Evolutionary conservation across 2,329 filamentous ascomycete species (phyloP), one percentile per base, ranked within the genome.

Genomic region (Cladophialophora bantiana): DNA sequence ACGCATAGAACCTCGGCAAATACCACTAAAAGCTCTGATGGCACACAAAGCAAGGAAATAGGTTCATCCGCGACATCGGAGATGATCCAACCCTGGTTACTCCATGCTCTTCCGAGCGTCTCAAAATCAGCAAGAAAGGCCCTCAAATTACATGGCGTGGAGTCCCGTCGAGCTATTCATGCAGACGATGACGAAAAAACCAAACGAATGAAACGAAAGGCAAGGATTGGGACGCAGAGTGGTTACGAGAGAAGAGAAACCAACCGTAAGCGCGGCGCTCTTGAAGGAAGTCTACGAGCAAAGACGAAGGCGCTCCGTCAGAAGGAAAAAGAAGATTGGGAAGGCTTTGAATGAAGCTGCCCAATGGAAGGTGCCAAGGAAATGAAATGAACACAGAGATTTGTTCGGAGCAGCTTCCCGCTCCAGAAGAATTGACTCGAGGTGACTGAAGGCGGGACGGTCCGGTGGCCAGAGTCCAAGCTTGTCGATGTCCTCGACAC

Each of bases 81-180:
- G 1, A 85, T 96, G 1, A 85, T 96, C 34, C 89, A 93, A 75
- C 89, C 90, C 77, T 98, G 94, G 94, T 82, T 99, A 59, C 83
- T 98, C 4, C 91, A 97, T 76, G 90, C 92, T 2, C 83, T 99
- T 70, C 95, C 95, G 0, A 90, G 90, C 69, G 88, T 95, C 20
- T 89, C 83, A 73, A 98, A 97, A 84, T 88, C 90, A 59, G 91
- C 94, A 68, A 91, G 90, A 82, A 90, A 94, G 83, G 88, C 88
- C 76, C 79, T 99, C 71, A 96, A 92, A 83, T 88, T 88, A 76
- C 84, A 89, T 71, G 95, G 95, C 5, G 90, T 97, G 9, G 90
- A 94, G 78, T 89, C 88, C 2, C 84, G 93, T 52, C 79, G 87
- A 68, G 78, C 78, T 36, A 73, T 77, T 12, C 80, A 75, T 9